Evolutionary conservation across 352 stramenopile species (phyloP).

Genomic region (Globisporangium viniferum): DNA sequence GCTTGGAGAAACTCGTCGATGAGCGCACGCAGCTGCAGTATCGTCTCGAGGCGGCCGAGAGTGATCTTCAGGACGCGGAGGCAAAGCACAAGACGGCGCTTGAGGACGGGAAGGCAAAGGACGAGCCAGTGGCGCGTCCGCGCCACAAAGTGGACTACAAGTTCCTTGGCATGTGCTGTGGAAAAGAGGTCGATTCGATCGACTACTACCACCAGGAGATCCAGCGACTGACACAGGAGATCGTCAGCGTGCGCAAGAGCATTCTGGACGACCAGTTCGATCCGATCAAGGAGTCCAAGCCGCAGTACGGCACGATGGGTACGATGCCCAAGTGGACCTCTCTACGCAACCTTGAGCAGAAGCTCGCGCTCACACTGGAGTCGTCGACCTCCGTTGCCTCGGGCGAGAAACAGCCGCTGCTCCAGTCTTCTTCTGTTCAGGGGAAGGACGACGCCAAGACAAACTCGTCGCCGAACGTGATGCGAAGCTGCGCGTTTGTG

Average conservation of each 20-base stretch:
- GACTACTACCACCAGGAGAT: conserved; percentile 52
- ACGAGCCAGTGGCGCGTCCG: conserved; percentile 31
- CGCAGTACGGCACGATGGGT: conserved; percentile 20
- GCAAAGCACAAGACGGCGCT: conserved; percentile 18
- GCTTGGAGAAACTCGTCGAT: conserved; percentile 53
- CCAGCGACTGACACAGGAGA: conserved; percentile 46
- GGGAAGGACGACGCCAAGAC: conserved; percentile 26
- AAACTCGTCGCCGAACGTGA: conserved; percentile 42
- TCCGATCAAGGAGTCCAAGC: conserved; percentile 24
- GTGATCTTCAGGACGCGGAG: conserved; percentile 35
- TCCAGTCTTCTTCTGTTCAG: conserved; percentile 7
- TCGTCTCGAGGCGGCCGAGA: conserved; percentile 45
- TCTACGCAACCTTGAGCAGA: conserved; percentile 14
- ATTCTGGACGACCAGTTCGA: conserved; percentile 52
- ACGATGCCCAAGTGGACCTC: conserved; percentile 11
- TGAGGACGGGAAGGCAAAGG: conserved; percentile 15
- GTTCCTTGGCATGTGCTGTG: conserved; percentile 46
- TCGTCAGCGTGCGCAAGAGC: conserved; percentile 38
- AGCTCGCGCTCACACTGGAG: conserved; percentile 12
- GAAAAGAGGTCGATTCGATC: conserved; percentile 56
- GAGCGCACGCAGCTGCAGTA: conserved; percentile 49
- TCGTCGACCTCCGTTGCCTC: conserved; percentile 2
- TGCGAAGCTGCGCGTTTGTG: conserved; percentile 66
- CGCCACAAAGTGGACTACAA: conserved; percentile 33
- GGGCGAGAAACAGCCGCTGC: conserved; percentile 5